Percentiles rank a stretch among this genome's conserved stretches.
These are phyloP conservation scores for Schizosaccharomyces osmophilus DNA, from an alignment of 805 yeast genomes.

Conservation along the genomic window DNA sequence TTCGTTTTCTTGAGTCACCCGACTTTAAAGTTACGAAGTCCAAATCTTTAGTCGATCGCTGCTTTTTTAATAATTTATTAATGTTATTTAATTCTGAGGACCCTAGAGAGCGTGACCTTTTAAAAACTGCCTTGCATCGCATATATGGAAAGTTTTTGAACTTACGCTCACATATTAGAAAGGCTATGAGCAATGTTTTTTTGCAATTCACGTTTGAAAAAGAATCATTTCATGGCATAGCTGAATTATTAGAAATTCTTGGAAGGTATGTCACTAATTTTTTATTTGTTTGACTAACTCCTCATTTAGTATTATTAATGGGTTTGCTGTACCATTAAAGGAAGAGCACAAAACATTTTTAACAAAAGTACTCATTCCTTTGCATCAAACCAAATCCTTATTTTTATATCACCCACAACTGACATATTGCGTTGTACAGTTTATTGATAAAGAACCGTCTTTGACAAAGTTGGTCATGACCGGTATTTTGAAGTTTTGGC, in stretches of 20 bases:
- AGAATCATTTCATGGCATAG: constrained; percentile 83
- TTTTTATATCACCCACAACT: constrained; percentile 87
- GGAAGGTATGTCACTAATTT: constrained; percentile 20
- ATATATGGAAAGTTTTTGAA: constrained; percentile 86
- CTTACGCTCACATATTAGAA: constrained; percentile 70
- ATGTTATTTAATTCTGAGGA: constrained; percentile 91
- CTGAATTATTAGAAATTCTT: constrained; percentile 77
- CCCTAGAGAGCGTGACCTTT: constrained; percentile 82
- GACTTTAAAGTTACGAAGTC: constrained; percentile 86
- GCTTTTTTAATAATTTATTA: constrained; percentile 52
- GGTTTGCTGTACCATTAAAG: constrained; percentile 88
- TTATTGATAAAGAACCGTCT: constrained; percentile 76
- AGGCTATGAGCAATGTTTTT: constrained; percentile 77
- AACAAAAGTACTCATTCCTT: constrained; percentile 63
- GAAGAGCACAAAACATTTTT: constrained; percentile 89
- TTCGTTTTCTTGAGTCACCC: constrained; percentile 78
- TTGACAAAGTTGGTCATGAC: constrained; percentile 89
- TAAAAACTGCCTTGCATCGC: constrained; percentile 84
- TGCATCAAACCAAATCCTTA: constrained; percentile 74
- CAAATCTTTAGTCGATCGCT: constrained; percentile 79
- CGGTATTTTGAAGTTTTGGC: constrained; percentile 89
- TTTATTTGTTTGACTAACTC: background rate
- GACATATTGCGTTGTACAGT: constrained; percentile 91
- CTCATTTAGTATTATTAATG: constrained; percentile 56
- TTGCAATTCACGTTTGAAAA: constrained; percentile 86